These are phyloP conservation scores for Oenanthe sinensis DNA, from an alignment of 129 eudicot genomes.

Conservation along the genomic window DNA sequence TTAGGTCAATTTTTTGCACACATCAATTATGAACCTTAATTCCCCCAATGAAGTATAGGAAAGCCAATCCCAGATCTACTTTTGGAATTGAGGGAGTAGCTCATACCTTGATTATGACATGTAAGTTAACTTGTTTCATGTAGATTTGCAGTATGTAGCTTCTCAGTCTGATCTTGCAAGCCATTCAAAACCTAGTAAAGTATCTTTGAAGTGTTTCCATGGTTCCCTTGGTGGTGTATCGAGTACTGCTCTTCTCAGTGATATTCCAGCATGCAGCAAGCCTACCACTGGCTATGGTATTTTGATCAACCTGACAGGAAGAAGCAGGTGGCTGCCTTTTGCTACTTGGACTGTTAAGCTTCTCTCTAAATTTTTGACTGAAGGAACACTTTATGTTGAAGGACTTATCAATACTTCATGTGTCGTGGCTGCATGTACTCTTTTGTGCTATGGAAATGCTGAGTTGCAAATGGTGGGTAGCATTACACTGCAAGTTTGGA, in stretches of 20 bases:
- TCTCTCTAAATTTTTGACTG: constrained; percentile 64
- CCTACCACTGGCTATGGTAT: constrained; percentile 56
- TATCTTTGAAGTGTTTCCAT: constrained; percentile 50
- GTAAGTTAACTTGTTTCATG: constrained; percentile 8
- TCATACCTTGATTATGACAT: background rate
- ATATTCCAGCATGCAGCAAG: constrained; percentile 52
- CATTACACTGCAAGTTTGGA: constrained; percentile 11
- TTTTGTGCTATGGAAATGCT: constrained; percentile 69
- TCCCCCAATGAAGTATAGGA: background rate
- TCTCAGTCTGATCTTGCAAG: constrained; percentile 23
- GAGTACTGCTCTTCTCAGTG: constrained; percentile 38
- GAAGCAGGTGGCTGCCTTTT: constrained; percentile 72
- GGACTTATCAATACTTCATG: constrained; percentile 56
- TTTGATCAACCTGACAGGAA: constrained; percentile 62
- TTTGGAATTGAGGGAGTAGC: background rate
- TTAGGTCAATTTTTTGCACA: background rate
- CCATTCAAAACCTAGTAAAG: constrained; percentile 26
- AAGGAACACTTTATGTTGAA: constrained; percentile 89
- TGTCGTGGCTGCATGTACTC: constrained; percentile 65
- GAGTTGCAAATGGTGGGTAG: constrained; percentile 80
- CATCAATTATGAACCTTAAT: background rate
- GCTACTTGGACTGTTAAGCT: constrained; percentile 75
- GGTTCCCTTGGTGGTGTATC: constrained; percentile 44
- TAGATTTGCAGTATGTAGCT: constrained; percentile 64
- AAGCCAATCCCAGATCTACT: background rate